Evolutionary conservation across 2,329 filamentous ascomycete genomes (phyloP).

Genomic region (Dactylellina cionopaga): DNA sequence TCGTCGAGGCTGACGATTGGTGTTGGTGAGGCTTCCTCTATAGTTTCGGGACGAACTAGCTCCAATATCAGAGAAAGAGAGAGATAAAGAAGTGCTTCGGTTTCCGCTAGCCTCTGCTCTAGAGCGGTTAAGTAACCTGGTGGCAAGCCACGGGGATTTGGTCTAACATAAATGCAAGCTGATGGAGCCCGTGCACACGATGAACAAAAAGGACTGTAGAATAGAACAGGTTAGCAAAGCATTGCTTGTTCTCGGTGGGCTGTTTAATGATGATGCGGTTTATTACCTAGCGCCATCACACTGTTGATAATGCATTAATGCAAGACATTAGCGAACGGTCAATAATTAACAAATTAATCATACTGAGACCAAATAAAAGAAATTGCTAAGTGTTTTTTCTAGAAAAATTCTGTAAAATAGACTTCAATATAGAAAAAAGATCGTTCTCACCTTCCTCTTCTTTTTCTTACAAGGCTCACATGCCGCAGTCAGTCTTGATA

Average conservation of each 20-base stretch:
- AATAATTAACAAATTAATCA: too few relatives aligned
- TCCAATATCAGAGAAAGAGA: slow-evolving; percentile 31
- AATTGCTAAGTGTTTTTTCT: too few relatives aligned
- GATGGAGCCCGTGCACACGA: slow-evolving; percentile 34
- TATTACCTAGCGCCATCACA: slow-evolving; percentile 44
- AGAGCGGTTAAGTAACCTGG: slow-evolving; percentile 33
- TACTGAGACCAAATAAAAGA: too few relatives aligned
- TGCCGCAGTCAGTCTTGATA: slow-evolving; percentile 21
- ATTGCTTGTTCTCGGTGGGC: neutral
- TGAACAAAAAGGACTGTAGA: slow-evolving; percentile 31
- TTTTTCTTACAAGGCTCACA: slow-evolving; percentile 45
- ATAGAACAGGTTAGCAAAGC: neutral
- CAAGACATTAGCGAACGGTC: neutral
- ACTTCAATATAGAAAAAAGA: neutral
- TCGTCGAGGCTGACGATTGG: neutral
- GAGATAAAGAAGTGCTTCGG: slow-evolving; percentile 20
- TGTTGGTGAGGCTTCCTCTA: neutral
- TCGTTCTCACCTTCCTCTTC: slow-evolving; percentile 33
- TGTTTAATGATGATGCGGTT: neutral
- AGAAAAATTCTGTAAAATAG: too few relatives aligned
- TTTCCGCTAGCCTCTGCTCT: slow-evolving; percentile 40
- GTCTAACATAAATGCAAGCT: slow-evolving; percentile 27
- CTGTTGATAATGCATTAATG: neutral
- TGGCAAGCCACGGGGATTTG: slow-evolving; percentile 38
- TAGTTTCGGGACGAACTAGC: neutral